Evolutionary conservation across 345 rosid species (phyloP), one percentile per base, ranked within the genome.

Genomic region (Eucalyptus sp.): DNA sequence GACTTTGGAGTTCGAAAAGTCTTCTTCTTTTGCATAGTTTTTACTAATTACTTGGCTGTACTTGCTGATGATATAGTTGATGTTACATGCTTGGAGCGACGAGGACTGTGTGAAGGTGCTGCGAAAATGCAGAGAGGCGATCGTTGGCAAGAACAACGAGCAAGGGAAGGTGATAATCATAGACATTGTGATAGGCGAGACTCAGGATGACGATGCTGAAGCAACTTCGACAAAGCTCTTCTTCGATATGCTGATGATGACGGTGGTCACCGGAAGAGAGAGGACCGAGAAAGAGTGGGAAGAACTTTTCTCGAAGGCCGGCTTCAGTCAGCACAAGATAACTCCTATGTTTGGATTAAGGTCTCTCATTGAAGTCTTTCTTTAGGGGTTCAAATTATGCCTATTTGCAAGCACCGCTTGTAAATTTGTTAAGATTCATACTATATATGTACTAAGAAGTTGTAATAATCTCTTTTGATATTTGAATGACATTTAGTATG

Each of bases 241-340:
- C 29, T 90, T 90, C 37, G 94, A 94, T 90, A 89, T 94, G 91
- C 25, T 91, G 79, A 92, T 93, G 95, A 91, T 91, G 93, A 87
- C 87, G 46, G 68, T 89, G 46, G 86, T 31, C 49, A 58, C n/a
- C 3, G 94, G 91, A 56, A 90, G 51, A 60, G 92, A 94, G 54
- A 90, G 95, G 90, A 90, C 52, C 10, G 91, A 90, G 87, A 84
- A 87, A 80, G 93, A 90, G 50, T 91, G 90, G 94, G 86, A 90
- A 86, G 58, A 50, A 10, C 71, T 91, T 24, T 92, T 93, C 90
- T 43, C 87, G 33, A 87, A 90, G 44, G 91, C 92, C 20, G 93
- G 94, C 43, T 93, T 92, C 43, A 80, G 56, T 49, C 91, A 68
- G 76, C 89, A 89, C 90, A 92, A 90, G 89, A 87, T 93, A 37